These are phyloP conservation scores for Kockovaella imperatae DNA, from an alignment of 768 basidiomycete species.

Conservation along the genomic window DNA sequence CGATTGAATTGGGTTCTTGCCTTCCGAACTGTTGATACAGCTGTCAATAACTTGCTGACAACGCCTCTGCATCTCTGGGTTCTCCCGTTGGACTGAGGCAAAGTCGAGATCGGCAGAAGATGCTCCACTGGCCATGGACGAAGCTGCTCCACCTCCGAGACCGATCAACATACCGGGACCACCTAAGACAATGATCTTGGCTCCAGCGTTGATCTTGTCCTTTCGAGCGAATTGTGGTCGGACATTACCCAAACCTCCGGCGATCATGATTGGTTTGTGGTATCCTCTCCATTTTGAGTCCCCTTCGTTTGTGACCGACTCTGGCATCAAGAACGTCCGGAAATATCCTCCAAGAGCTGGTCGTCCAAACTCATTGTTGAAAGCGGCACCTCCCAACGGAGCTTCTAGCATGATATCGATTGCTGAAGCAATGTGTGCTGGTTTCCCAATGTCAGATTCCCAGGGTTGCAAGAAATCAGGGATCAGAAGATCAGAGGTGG, in stretches of 20 bases:
- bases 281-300: constrained; percentile 61
- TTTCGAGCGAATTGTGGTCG: constrained; percentile 76
- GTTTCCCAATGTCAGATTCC: constrained; percentile 90
- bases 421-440: constrained; percentile 81
- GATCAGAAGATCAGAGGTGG: constrained; percentile 85
- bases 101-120: constrained; percentile 91
- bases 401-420: constrained; percentile 96
- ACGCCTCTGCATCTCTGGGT: constrained; percentile 94
- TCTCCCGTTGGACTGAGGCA: constrained; percentile 93
- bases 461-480: constrained; percentile 87
- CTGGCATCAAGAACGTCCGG: constrained; percentile 86
- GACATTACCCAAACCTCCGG: constrained; percentile 92
- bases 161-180: constrained; percentile 96
- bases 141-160: constrained; percentile 91
- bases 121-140: constrained; percentile 82
- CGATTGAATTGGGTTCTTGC: constrained; percentile 74
- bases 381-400: constrained; percentile 86
- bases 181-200: constrained; percentile 84
- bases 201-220: constrained; percentile 63
- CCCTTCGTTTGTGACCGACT: constrained; percentile 54
- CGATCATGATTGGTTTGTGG: constrained; percentile 99
- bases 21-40: constrained; percentile 57
- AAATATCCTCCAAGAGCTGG: constrained; percentile 90
- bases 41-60: constrained; percentile 97
- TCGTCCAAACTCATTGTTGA: constrained; percentile 97